Evolutionary conservation across 2,329 filamentous ascomycete genomes (phyloP), one percentile per base, ranked within the genome.

Genomic region (Diaporthe caulivora): DNA sequence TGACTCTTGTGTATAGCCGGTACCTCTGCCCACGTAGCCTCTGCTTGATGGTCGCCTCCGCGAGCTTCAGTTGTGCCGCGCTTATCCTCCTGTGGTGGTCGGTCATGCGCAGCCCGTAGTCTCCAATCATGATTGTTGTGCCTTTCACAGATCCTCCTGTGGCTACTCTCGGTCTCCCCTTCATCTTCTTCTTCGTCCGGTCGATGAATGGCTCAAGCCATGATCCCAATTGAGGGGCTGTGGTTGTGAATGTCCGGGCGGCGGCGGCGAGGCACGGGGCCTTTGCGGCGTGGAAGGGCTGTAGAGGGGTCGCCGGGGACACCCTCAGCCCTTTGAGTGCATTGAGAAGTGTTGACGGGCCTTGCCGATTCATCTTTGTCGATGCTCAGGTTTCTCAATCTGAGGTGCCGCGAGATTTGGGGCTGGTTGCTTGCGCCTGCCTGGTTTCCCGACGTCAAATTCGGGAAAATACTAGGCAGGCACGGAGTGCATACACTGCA

Each of bases 71-170:
- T 78, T 97, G 94, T 77, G 91, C 87, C 31, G 97, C 94, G 77
- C 93, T 95, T 81, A 99, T 94, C 80, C 97, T 91, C 73, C 97
- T 93, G 85, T 98, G 94, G 82, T 98, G 94, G 84, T 99, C 97
- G 76, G 89, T 92, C 92, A 99, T 97, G 72, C 97, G 94, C 78
- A 99, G 86, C 11, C 97, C 97, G 81, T 95, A 99, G 83, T 98
- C 95, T 71, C 97, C 97, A 95, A 95, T 98, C 72, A 97, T 92
- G 26, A 99, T 93, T 0, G 96, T 98, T 47, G 97, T 99, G 78
- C 97, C 97, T 82, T 97, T 95, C 47, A 90, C 92, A 71, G 94
- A 97, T 75, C 97, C 97, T 75, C 97, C 97, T 0, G 95, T 99
- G 31, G 94, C 90, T 64, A 98, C 95, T 78, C 95, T 91, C 65